Evolutionary conservation across 768 basidiomycete species (phyloP).

Genomic region (Zangia roseola): DNA sequence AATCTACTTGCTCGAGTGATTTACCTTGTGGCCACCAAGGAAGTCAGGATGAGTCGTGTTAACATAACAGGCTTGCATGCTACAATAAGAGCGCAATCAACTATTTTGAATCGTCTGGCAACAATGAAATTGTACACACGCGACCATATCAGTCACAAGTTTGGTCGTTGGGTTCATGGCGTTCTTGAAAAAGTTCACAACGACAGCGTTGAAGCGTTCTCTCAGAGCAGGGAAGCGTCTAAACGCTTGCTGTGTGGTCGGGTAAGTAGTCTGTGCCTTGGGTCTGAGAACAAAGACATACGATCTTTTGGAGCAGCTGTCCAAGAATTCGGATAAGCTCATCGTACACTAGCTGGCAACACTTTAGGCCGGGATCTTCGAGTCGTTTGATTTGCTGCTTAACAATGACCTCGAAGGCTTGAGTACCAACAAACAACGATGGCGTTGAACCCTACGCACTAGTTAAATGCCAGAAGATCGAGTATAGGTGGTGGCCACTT

Average conservation of each 20-base stretch:
- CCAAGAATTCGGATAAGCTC: slow-evolving; percentile 95
- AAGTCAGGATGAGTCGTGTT: slow-evolving; percentile 99
- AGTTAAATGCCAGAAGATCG: not conserved
- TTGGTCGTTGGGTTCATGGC: slow-evolving; percentile 94
- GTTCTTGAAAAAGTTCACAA: slow-evolving; percentile 95
- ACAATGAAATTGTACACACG: slow-evolving; percentile 49
- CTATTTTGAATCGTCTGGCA: not conserved
- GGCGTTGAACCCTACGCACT: slow-evolving; percentile 83
- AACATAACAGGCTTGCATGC: slow-evolving; percentile 98
- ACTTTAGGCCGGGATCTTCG: slow-evolving; percentile 92
- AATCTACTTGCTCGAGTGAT: slow-evolving; percentile 2
- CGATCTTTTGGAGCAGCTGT: slow-evolving; percentile 87
- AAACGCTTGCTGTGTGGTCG: slow-evolving; percentile 76
- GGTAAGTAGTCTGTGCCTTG: slow-evolving; percentile 1
- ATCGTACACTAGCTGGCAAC: slow-evolving; percentile 94
- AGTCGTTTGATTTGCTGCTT: slow-evolving; percentile 98
- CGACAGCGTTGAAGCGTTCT: slow-evolving; percentile 93
- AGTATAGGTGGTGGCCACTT: slow-evolving; percentile 30
- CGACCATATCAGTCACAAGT: slow-evolving; percentile 88
- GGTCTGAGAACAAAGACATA: slow-evolving; percentile 37
- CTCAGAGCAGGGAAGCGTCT: slow-evolving; percentile 94
- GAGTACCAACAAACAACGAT: slow-evolving; percentile 92
- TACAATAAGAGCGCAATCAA: slow-evolving; percentile 26
- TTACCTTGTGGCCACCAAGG: slow-evolving; percentile 87
- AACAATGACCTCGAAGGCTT: slow-evolving; percentile 97